Percentiles rank a stretch among this genome's conserved stretches.
phyloP scores from a whole-genome alignment of 2,329 filamentous ascomycete species.

The Hymenoscyphus repandus region DNA sequence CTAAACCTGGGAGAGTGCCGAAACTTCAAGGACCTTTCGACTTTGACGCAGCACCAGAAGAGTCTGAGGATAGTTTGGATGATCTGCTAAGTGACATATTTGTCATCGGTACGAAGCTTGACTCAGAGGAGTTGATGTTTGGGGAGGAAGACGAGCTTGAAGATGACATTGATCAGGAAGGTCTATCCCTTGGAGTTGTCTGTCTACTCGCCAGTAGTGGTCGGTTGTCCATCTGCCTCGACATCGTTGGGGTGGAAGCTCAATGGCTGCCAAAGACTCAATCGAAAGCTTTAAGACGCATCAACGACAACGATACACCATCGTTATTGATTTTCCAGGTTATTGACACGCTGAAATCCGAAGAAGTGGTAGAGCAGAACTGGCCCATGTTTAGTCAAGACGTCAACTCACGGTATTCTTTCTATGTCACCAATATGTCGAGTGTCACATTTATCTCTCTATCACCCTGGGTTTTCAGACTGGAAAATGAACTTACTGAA shows the following conservation, averaged over 20 bases:
- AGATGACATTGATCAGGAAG: conserved; percentile 52
- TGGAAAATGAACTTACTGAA: conserved; percentile 56
- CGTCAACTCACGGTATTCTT: conserved; percentile 55
- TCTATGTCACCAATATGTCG: conserved; percentile 57
- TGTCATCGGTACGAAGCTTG: conserved; percentile 57
- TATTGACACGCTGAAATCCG: conserved; percentile 51
- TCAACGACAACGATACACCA: conserved; percentile 37
- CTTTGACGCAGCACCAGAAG: conserved; percentile 44
- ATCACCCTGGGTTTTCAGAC: conserved; percentile 57
- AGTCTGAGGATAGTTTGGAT: conserved; percentile 50
- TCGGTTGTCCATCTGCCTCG: conserved; percentile 55
- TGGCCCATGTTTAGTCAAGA: conserved; percentile 62
- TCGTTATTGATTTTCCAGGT: conserved; percentile 57
- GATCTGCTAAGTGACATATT: conserved; percentile 55
- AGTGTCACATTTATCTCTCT: conserved; percentile 57
- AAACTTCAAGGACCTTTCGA: conserved; percentile 59
- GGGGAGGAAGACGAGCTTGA: conserved; percentile 61
- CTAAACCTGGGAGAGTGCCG: conserved; percentile 52
- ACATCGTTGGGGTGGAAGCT: conserved; percentile 58
- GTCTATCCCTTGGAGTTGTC: conserved; percentile 53
- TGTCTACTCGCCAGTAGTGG: conserved; percentile 58
- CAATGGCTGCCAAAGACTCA: conserved; percentile 58
- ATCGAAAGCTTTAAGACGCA: conserved; percentile 38
- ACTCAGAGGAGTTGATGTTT: conserved; percentile 54
- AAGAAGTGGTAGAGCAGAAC: conserved; percentile 49